These are phyloP conservation scores for Eucalyptus curtisii DNA, from an alignment of 345 rosid species.

Conservation along the genomic window DNA sequence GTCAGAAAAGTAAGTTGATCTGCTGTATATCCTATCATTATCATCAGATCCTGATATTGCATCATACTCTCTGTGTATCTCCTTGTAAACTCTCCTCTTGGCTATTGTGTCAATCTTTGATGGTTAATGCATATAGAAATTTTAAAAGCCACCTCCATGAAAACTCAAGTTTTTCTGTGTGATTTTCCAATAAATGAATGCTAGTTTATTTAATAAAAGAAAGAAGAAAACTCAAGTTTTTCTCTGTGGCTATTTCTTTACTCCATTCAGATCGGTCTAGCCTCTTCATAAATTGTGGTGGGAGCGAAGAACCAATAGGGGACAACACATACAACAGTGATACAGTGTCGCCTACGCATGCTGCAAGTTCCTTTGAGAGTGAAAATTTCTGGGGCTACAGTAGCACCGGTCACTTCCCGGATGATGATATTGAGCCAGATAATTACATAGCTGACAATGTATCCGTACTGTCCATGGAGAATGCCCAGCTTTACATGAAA, in stretches of 20 bases:
- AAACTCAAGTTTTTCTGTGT: background rate
- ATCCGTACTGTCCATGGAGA: background rate
- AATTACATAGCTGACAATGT: background rate
- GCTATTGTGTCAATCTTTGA: background rate
- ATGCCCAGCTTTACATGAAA: background rate
- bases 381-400: background rate
- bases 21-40: background rate
- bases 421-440: accelerated
- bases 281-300: conserved; percentile 38
- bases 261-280: conserved; percentile 4
- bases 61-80: background rate
- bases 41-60: background rate
- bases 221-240: background rate
- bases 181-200: background rate
- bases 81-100: background rate
- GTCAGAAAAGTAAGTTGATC: conserved; percentile 10
- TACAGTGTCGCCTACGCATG: background rate
- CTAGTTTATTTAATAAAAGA: background rate
- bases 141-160: background rate
- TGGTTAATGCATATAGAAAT: background rate
- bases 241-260: background rate
- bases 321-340: conserved; percentile 16
- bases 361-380: background rate
- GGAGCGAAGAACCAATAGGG: background rate
- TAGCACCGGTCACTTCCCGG: background rate